Evolutionary conservation across 345 rosid genomes (phyloP).

Genomic region (Citrus inodora): DNA sequence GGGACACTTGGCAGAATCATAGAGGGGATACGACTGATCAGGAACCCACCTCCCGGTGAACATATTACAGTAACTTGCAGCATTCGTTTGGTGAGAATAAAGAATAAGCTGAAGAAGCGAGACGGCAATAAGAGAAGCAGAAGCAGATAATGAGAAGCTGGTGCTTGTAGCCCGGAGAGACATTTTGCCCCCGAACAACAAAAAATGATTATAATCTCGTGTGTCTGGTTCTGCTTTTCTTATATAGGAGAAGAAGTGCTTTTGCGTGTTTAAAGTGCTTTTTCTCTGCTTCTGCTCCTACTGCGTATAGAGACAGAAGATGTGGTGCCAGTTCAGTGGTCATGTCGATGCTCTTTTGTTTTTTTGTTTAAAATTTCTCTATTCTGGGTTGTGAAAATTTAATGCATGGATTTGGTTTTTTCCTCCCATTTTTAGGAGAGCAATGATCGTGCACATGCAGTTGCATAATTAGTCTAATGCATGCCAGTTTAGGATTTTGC

Average conservation of each 20-base stretch:
- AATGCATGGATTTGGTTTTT: slow-evolving; percentile 1
- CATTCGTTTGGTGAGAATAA: not conserved
- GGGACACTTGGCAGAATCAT: slow-evolving; percentile 54
- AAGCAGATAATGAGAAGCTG: slow-evolving; percentile 12
- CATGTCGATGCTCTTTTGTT: not conserved
- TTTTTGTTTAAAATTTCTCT: not conserved
- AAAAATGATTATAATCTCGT: not conserved
- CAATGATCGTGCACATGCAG: not conserved
- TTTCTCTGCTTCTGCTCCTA: not conserved
- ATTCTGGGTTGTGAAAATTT: not conserved
- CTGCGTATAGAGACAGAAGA: not conserved
- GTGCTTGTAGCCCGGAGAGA: not conserved
- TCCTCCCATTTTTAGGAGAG: not conserved
- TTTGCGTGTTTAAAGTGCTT: not conserved
- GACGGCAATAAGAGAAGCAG: slow-evolving; percentile 8
- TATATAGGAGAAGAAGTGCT: not conserved
- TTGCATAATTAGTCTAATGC: not conserved
- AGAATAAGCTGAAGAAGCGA: slow-evolving; percentile 16
- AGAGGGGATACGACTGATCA: slow-evolving; percentile 63
- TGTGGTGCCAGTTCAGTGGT: not conserved
- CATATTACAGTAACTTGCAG: slow-evolving; percentile 34
- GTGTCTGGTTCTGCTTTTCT: not conserved
- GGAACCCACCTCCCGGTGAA: slow-evolving; percentile 71
- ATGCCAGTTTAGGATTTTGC: not conserved
- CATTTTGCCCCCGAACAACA: slow-evolving; percentile 19